Evolutionary conservation across 1,284 basidiomycete species (phyloP).

Genomic region (Cystobasidiaceae sp.): DNA sequence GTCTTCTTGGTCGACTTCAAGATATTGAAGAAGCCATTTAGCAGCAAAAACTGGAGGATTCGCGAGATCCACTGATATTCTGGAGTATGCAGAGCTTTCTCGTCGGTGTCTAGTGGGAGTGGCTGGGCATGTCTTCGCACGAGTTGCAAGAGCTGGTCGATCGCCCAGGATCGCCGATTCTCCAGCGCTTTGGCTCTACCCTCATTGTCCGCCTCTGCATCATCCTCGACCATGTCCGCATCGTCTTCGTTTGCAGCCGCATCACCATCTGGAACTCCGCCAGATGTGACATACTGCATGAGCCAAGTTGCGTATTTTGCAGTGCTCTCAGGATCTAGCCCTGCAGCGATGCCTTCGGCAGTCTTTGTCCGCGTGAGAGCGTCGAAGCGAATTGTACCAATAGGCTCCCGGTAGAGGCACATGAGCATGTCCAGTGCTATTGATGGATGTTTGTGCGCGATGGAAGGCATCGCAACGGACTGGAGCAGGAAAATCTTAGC

Average conservation of each 20-base stretch:
- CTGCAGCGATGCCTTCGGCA: slow-evolving; percentile 74
- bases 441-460: slow-evolving; percentile 69
- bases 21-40: slow-evolving; percentile 72
- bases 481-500: slow-evolving; percentile 9
- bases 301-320: slow-evolving; percentile 71
- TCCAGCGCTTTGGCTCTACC: slow-evolving; percentile 42
- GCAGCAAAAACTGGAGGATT: slow-evolving; percentile 72
- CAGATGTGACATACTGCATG: slow-evolving; percentile 53
- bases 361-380: slow-evolving; percentile 88
- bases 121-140: slow-evolving; percentile 63
- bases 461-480: slow-evolving; percentile 63
- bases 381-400: slow-evolving; percentile 81
- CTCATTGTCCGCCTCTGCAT: slow-evolving; percentile 51
- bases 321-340: slow-evolving; percentile 70
- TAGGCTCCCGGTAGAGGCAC: not conserved
- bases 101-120: not conserved
- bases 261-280: not conserved
- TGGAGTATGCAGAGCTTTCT: not conserved
- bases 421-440: slow-evolving; percentile 75
- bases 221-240: not conserved
- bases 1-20: slow-evolving; percentile 68
- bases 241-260: not conserved
- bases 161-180: slow-evolving; percentile 64
- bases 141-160: slow-evolving; percentile 76
- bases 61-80: slow-evolving; percentile 54